Evolutionary conservation across 129 eudicot species (phyloP).

Genomic region (Artemisia annua): DNA sequence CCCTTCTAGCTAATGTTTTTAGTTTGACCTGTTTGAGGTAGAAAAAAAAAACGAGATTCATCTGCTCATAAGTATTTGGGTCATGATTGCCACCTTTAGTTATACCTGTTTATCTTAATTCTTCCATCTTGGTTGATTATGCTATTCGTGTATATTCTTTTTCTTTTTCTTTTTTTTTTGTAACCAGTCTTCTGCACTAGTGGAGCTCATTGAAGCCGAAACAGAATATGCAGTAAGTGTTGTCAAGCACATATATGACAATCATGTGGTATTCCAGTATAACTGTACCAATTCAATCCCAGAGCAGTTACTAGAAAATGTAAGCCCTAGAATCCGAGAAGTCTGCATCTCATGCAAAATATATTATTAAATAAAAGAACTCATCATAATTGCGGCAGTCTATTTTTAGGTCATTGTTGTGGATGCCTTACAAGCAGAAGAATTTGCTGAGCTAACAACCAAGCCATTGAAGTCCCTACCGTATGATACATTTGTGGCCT

Average conservation of each 20-base stretch:
- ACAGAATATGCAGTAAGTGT: slow-evolving; percentile 93
- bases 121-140: slow-evolving; percentile 13
- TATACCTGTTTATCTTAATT: slow-evolving; percentile 2
- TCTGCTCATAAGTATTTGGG: too few relatives aligned
- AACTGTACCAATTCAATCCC: slow-evolving; percentile 97
- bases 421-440: slow-evolving; percentile 97
- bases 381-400: not conserved
- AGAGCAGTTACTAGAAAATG: slow-evolving; percentile 85
- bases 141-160: slow-evolving; percentile 5
- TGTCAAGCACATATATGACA: slow-evolving; percentile 88
- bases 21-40: too few relatives aligned
- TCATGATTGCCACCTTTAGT: not conserved
- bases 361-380: not conserved
- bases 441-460: slow-evolving; percentile 66
- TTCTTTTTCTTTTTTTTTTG: too few relatives aligned
- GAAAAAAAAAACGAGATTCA: too few relatives aligned
- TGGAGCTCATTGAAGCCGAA: slow-evolving; percentile 97
- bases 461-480: slow-evolving; percentile 79
- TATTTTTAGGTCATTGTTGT: slow-evolving; percentile 72
- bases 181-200: slow-evolving; percentile 84
- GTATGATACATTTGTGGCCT: slow-evolving; percentile 79
- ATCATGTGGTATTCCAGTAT: slow-evolving; percentile 85
- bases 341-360: not conserved
- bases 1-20: too few relatives aligned
- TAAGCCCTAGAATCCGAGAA: slow-evolving; percentile 27